Evolutionary conservation across 169 alveolate genomes (phyloP).

Genomic region (Cryptosporidium xiaoi): DNA sequence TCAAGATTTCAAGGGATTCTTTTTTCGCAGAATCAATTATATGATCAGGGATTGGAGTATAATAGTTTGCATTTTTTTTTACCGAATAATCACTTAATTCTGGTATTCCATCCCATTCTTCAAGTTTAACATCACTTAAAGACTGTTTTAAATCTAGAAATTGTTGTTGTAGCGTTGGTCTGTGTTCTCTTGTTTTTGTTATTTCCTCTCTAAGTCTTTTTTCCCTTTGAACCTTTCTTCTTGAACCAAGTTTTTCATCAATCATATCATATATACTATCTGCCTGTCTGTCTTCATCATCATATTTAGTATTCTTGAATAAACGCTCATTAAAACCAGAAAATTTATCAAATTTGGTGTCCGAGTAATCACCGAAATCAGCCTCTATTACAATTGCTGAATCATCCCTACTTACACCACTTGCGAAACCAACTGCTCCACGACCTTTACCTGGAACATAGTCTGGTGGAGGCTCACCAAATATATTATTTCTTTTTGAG

Average conservation of each 20-base stretch:
- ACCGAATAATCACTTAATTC: slow-evolving; percentile 91
- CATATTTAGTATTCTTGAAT: slow-evolving; percentile 88
- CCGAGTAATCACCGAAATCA: slow-evolving; percentile 89
- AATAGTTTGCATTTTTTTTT: slow-evolving; percentile 87
- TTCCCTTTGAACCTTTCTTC: slow-evolving; percentile 90
- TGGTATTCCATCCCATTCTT: slow-evolving; percentile 98
- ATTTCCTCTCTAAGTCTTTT: slow-evolving; percentile 87
- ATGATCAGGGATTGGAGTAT: slow-evolving; percentile 92
- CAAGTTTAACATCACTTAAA: slow-evolving; percentile 86
- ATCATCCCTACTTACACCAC: slow-evolving; percentile 98
- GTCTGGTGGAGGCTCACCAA: slow-evolving; percentile 96
- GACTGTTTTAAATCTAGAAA: slow-evolving; percentile 83
- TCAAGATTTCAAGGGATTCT: not conserved
- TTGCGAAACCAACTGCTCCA: slow-evolving; percentile 97
- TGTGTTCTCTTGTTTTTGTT: slow-evolving; percentile 88
- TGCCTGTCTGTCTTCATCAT: slow-evolving; percentile 94
- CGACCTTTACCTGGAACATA: slow-evolving; percentile 96
- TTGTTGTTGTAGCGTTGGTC: slow-evolving; percentile 82
- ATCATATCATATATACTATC: slow-evolving; percentile 90
- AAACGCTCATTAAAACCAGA: slow-evolving; percentile 91
- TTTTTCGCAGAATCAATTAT: slow-evolving; percentile 80
- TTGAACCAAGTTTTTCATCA: slow-evolving; percentile 91
- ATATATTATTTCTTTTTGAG: slow-evolving; percentile 59
- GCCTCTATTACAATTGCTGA: slow-evolving; percentile 81
- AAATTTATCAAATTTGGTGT: slow-evolving; percentile 92